Base-by-base conservation (phyloP, 2,329 filamentous ascomycete species). In the Epichloe bromicola region DNA sequence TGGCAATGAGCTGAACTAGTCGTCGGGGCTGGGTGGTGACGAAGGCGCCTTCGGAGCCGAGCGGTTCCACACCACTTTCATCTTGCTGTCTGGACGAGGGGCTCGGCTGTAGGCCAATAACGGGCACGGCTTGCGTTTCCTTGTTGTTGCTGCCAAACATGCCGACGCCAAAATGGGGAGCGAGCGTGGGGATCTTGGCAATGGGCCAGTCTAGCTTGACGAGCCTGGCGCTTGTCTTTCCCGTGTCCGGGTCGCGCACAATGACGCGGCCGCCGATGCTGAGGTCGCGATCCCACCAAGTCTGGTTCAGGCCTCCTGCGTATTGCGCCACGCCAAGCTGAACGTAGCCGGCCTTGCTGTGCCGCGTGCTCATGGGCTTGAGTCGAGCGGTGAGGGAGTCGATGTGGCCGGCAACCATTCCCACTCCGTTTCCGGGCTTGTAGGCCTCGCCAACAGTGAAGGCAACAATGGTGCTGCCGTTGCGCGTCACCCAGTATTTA, bases 261-360 rank as follows among this genome's bases (percentile, higher is more conserved):
- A 97, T 74, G 4, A 97, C 91, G 43, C 89, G 78, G 39, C 93
- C 93, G 56, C 89, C 93, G 59, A 97, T 86, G 57, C 86, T 84
- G 48, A 98, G 76, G 66, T 98, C 93, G 38, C 93, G 81, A 67
- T 97, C 93, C 91, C 90, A 97, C 93, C 93, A 97, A 1, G 93
- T 97, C 55, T 76, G 74, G 64, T 90, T 93, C 55, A 97, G 70
- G 1, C 75, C 89, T 48, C 93, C 91, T 10, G 89, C 91, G 64
- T 97, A 98, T 1, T 87, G 93, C 2, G 93, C 90, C 49, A 97
- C 88, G 23, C 88, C 91, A 6, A 97, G 78, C 71, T 97, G 88
- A 30, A 88, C 67, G 63, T 88, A 98, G 50, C 93, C 91, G 34
- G 86, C 85, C 64, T 85, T 88, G 59, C 75, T 86, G n/a, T 85